Evolutionary conservation across 495 filamentous ascomycete species (phyloP), one percentile per base, ranked within the genome.

Genomic region (Collariella sp.): DNA sequence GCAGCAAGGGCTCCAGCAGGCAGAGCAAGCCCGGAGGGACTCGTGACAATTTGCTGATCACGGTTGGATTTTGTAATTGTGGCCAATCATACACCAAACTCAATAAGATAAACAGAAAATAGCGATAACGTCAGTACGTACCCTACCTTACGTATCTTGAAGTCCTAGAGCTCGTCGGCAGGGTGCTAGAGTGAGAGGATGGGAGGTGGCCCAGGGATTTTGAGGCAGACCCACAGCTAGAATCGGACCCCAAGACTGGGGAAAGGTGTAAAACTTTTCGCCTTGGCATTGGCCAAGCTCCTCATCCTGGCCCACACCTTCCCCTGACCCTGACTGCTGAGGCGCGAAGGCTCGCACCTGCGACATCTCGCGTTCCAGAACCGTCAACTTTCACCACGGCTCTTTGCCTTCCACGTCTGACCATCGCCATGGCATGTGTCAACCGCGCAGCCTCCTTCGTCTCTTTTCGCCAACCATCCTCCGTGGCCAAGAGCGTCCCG

Each of bases 1-100:
- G 62, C 83, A 87, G 65, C 77, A 81, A 62, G 75, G 67, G 33
- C 62, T 63, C 22, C 58, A 67, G 59, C 47, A 55, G 52, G 48
- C 55, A 20, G 40, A 62, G 33, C 29, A 46, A 33, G 31, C 9
- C 33, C 44, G 12, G 9, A 35, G 40, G 26, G 40, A 18, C 18
- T 44, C 48, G 50, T 57, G 19, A 58, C 12, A 33, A 41, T 4
- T 9, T 31, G 26, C 9, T 9, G 26, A 31, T 9, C 26, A 31
- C 26, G n/a, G n/a, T n/a, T n/a, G n/a, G n/a, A n/a, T n/a, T n/a
- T n/a, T n/a, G n/a, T n/a, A n/a, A n/a, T n/a, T n/a, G n/a, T n/a
- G n/a, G n/a, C n/a, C n/a, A n/a, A n/a, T n/a, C n/a, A n/a, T n/a
- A n/a, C n/a, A n/a, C n/a, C n/a, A n/a, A n/a, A n/a, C n/a, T n/a